These are phyloP conservation scores for Ustilago bromivora DNA, from an alignment of 1,284 basidiomycete genomes.

Conservation along the genomic window DNA sequence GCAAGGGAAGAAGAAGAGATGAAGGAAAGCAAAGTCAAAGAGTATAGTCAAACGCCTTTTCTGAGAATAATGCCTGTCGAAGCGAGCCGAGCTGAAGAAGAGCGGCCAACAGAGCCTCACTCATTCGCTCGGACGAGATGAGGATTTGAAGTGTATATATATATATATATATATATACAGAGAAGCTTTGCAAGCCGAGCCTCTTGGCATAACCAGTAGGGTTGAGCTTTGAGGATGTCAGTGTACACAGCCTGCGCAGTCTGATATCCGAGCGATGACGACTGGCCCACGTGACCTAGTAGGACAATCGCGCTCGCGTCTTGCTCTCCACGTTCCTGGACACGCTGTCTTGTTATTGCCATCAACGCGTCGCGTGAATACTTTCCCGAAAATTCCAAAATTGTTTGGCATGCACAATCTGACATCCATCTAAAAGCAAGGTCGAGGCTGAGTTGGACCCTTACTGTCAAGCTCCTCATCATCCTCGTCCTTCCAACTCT, in stretches of 20 bases:
- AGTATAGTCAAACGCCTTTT: too few relatives aligned
- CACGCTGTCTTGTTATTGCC: not conserved
- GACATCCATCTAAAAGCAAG: not conserved
- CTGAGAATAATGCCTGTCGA: too few relatives aligned
- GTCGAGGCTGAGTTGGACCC: not conserved
- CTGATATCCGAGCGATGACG: not conserved
- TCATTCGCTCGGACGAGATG: too few relatives aligned
- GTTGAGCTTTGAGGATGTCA: too few relatives aligned
- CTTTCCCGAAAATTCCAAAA: not conserved
- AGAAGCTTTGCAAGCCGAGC: too few relatives aligned
- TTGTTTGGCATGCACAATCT: not conserved
- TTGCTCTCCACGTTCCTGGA: not conserved
- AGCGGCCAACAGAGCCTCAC: too few relatives aligned
- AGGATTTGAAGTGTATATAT: too few relatives aligned
- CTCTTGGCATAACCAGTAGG: too few relatives aligned
- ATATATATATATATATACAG: too few relatives aligned
- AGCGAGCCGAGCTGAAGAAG: too few relatives aligned
- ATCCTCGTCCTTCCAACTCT: not conserved
- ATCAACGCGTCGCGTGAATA: conserved; percentile 9
- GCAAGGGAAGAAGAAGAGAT: not conserved
- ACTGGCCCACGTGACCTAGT: not conserved
- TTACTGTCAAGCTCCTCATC: not conserved
- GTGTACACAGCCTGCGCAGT: not conserved
- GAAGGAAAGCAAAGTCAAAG: too few relatives aligned
- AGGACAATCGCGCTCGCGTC: not conserved